Base-by-base conservation (phyloP, 495 filamentous ascomycete species). In the Cercophora sp. region DNA sequence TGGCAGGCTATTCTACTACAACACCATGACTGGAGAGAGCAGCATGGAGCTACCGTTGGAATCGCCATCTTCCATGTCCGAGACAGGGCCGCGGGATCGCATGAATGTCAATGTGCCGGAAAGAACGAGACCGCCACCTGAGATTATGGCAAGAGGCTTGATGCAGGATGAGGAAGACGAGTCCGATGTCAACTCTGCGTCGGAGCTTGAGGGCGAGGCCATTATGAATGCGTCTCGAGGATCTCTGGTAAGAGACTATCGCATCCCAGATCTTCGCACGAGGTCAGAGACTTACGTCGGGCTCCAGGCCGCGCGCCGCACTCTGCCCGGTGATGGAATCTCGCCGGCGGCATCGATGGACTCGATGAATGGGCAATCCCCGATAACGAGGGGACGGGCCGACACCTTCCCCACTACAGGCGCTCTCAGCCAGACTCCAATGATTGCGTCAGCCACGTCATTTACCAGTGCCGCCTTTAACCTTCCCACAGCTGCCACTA, bases 1-100 rank as follows among this genome's bases (percentile, higher is more conserved):
- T 65, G 93, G 93, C 42, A 81, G 89, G 49, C 70, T 97, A n/a
- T 97, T 90, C 65, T 98, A 96, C 64, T 97, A 94, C 77, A 98
- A 98, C 62, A 96, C 91, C 5, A 81, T 95, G 66, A 98, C 93
- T 0, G 89, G 90, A 32, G 89, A 88, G 54, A 94, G 87, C 57
- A 93, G 87, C 40, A 91, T 87, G 82, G 93, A 97, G 58, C 74
- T 98, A 52, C 93, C 94, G 3, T 78, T 97, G 29, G 93, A 96
- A 65, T 91, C 90, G 20, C 91, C 93, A 1, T 86, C 85, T 2
- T 85, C 86, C 5, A 70, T 81, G 36, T 88, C 80, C 54, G 93
- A 98, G 62, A 85, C 74, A 45, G 93, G 93, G 1, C 93, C 93
- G 4, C 78, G 85, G 40, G 89, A 98, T 65, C 85, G 89, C 39